Base-by-base conservation (phyloP, 2,329 filamentous ascomycete species). In the Teratosphaeria zuluensis region DNA sequence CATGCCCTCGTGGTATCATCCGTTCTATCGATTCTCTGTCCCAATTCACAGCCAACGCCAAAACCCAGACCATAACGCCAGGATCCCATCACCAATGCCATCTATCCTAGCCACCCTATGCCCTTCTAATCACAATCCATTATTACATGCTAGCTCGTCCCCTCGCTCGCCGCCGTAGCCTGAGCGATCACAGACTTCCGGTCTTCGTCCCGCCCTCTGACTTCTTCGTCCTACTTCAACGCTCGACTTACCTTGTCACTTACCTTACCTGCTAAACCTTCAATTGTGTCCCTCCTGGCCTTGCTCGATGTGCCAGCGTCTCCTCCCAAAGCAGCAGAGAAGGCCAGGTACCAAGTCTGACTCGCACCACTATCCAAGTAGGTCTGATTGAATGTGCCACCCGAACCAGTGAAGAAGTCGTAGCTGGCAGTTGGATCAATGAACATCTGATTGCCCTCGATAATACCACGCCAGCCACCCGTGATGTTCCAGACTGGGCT, bases 361-460 rank as follows among this genome's bases (percentile, higher is more conserved):
- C 85, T 88, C 2, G 89, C 90, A 16, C 94, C 92, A 0, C 89
- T 90, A 74, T 96, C 90, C 52, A 94, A 74, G 82, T 84, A 90
- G 51, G 74, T 73, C 38, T 81, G 77, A 68, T 91, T 80, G 68
- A 94, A 92, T 16, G 80, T 76, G 0, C 24, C 24, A 28, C 24
- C 24, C 24, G 76, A 71, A 61, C 82, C 77, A 0, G 79, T 80
- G 71, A 99, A 96, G 73, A 92, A 96, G 0, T 80, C 71, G 78
- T 84, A 96, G 24, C 88, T 84, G 6, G 81, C 75, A 56, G 72
- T 74, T 0, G 92, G 84, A 69, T 96, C 83, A 48, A 91, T 78
- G 7, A 92, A 84, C 0, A 90, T 91, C 51, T 90, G 80, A 71
- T 95, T 96, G 24, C 85, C 89, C 67, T 87, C 90, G 38, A 97